Conservation (phyloP, 805 yeast species). For the Tetrapisispora arboricola region DNA sequence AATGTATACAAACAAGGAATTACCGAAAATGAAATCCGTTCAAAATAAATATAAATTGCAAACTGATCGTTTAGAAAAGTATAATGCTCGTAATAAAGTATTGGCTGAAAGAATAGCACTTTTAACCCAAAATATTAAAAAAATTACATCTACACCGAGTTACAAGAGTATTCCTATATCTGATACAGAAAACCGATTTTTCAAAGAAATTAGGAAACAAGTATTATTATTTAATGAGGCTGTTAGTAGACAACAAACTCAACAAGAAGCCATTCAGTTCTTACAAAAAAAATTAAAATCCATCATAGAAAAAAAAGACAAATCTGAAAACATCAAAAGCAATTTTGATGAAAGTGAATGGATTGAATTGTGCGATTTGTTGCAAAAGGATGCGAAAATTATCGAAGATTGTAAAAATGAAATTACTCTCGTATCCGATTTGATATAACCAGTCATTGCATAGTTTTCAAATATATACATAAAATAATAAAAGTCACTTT, state of each 20-base stretch:
- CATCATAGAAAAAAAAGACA: neutral
- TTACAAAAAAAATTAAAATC: constrained; percentile 21
- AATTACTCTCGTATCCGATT: neutral
- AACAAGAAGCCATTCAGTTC: constrained; percentile 23
- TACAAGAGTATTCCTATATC: constrained; percentile 27
- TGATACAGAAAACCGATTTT: constrained; percentile 37
- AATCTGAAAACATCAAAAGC: neutral
- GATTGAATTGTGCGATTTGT: constrained; percentile 24
- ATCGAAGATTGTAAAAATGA: constrained; percentile 2
- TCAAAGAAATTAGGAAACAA: constrained; percentile 32
- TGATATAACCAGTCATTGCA: neutral
- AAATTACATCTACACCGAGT: constrained; percentile 11
- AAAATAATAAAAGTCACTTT: too few relatives aligned
- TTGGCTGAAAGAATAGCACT: constrained; percentile 25
- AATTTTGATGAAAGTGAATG: constrained; percentile 18
- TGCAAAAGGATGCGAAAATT: constrained; percentile 25
- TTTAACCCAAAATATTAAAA: constrained; percentile 22
- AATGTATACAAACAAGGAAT: constrained; percentile 17
- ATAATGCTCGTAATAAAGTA: constrained; percentile 26
- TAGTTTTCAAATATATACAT: too few relatives aligned
- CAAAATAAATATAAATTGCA: constrained; percentile 10
- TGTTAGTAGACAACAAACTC: constrained; percentile 19
- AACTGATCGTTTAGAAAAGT: constrained; percentile 9
- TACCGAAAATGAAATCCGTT: constrained; percentile 9
- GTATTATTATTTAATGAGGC: constrained; percentile 26